A percentile compares a stretch with the other conserved stretches of the same genome.
phyloP scores from a whole-genome alignment of 2,329 filamentous ascomycete species.

The Colletotrichum chlorophyti region DNA sequence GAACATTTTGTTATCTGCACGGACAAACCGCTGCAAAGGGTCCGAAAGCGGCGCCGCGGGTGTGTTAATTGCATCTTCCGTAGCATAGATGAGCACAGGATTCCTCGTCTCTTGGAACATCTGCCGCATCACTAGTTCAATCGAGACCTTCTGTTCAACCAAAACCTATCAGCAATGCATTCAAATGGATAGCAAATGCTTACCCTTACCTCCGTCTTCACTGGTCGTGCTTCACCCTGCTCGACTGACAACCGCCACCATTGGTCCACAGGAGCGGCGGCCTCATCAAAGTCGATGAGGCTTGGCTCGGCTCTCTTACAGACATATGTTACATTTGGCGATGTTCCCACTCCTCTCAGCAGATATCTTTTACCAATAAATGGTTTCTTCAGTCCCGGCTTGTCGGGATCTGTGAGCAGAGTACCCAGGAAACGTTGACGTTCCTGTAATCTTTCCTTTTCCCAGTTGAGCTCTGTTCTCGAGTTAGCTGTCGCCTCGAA shows the following conservation, averaged over 20 bases:
- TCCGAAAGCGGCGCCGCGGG: slow-evolving; percentile 45
- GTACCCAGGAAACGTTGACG: slow-evolving; percentile 46
- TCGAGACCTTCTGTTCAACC: slow-evolving; percentile 52
- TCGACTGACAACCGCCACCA: slow-evolving; percentile 60
- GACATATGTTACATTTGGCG: slow-evolving; percentile 55
- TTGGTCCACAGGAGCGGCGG: slow-evolving; percentile 47
- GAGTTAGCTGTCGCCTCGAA: slow-evolving; percentile 31
- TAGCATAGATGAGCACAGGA: slow-evolving; percentile 60
- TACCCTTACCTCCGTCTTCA: slow-evolving; percentile 55
- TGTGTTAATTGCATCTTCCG: slow-evolving; percentile 51
- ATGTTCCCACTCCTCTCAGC: slow-evolving; percentile 58
- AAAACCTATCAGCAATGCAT: slow-evolving; percentile 31
- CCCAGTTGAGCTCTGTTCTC: slow-evolving; percentile 36
- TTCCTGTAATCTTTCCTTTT: slow-evolving; percentile 40
- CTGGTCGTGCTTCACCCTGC: slow-evolving; percentile 45
- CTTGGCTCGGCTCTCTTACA: slow-evolving; percentile 51
- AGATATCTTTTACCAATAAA: slow-evolving; percentile 54
- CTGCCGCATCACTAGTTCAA: slow-evolving; percentile 51
- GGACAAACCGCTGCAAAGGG: slow-evolving; percentile 52
- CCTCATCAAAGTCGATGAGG: slow-evolving; percentile 49
- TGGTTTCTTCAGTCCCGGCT: slow-evolving; percentile 42
- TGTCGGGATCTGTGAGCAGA: slow-evolving; percentile 47
- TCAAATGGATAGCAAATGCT: not conserved
- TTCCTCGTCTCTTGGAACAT: slow-evolving; percentile 56
- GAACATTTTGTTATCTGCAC: slow-evolving; percentile 59